phyloP scores from a whole-genome alignment of 2,329 filamentous ascomycete species.

The Colletotrichum gigasporum region DNA sequence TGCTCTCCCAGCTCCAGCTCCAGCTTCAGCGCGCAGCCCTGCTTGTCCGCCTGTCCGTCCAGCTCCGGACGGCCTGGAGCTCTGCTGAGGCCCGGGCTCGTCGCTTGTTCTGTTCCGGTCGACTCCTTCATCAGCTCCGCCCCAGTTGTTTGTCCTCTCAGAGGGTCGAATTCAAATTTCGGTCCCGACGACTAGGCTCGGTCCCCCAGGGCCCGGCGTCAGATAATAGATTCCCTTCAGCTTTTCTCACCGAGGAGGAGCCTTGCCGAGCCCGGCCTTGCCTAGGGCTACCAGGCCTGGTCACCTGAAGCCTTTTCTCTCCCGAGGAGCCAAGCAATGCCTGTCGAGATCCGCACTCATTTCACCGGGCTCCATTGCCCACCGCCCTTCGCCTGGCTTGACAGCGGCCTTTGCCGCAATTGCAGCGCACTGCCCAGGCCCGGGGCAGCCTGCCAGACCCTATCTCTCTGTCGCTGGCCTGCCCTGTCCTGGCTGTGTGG shows the following conservation, averaged over 20 bases:
- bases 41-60: background rate
- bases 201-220: background rate
- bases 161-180: background rate
- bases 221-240: background rate
- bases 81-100: background rate
- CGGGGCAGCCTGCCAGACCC: background rate
- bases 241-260: background rate
- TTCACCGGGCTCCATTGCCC: constrained; percentile 21
- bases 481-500: background rate
- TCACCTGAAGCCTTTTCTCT: constrained; percentile 8
- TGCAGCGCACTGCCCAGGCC: background rate
- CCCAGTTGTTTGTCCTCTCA: constrained; percentile 9
- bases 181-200: background rate
- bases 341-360: constrained; percentile 22
- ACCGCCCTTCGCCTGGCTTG: constrained; percentile 3
- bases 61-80: background rate
- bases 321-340: constrained; percentile 2
- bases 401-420: constrained; percentile 30
- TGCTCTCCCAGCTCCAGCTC: background rate
- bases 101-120: background rate
- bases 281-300: background rate
- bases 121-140: constrained; percentile 1
- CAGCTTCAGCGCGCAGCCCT: background rate
- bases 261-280: background rate
- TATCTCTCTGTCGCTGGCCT: no score